Percentiles rank a stretch among this genome's conserved stretches.
These are phyloP conservation scores for Cutaneotrichosporon cyanovorans DNA, from an alignment of 1,284 basidiomycete genomes.

Conservation along the genomic window DNA sequence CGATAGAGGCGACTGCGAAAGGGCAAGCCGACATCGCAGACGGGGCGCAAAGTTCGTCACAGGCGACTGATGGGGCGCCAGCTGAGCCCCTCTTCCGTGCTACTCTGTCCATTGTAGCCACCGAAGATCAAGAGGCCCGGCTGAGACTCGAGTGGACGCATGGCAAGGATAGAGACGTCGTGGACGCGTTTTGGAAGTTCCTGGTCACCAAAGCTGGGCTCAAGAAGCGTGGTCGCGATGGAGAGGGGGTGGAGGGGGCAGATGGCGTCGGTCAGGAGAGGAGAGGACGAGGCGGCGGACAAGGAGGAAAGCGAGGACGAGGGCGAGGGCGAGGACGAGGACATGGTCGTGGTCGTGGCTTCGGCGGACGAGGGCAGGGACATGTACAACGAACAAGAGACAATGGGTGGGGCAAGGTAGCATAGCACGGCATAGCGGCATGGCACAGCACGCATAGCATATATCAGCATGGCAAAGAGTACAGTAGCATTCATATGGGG, in stretches of 20 bases:
- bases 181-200: slow-evolving; percentile 64
- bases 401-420: slow-evolving; percentile 1
- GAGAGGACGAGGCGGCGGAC: too few species aligned
- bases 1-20: slow-evolving; percentile 42
- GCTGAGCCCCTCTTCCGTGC: slow-evolving; percentile 29
- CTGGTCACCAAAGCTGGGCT: slow-evolving; percentile 47
- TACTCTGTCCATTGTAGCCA: slow-evolving; percentile 8
- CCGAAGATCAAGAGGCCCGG: neutral
- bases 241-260: neutral
- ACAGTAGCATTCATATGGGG: too few species aligned
- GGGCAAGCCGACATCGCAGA: slow-evolving; percentile 6
- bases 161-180: slow-evolving; percentile 55
- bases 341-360: neutral
- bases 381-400: neutral
- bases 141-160: slow-evolving; percentile 58
- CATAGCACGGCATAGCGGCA: too few species aligned
- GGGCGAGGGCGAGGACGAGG: neutral
- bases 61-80: neutral
- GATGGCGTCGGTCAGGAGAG: too few species aligned
- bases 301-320: too few species aligned
- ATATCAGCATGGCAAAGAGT: too few species aligned
- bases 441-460: too few species aligned
- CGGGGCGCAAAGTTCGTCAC: slow-evolving; percentile 8
- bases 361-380: neutral
- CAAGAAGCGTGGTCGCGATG: slow-evolving; percentile 11